phyloP scores from a whole-genome alignment of 441 rosid genomes.

The Lepidium campestre region DNA sequence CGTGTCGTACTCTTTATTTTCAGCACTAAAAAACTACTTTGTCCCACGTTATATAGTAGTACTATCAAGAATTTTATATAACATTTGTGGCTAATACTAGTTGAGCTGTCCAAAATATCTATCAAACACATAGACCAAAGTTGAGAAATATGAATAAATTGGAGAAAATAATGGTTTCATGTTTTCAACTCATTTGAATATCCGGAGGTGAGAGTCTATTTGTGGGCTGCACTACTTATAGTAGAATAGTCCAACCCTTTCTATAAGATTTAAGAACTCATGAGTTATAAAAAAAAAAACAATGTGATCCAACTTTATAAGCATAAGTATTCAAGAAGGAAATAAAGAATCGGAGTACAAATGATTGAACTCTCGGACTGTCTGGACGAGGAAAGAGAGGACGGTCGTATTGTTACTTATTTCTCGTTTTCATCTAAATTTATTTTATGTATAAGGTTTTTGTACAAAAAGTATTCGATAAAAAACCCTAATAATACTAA shows the following conservation, averaged over 20 bases:
- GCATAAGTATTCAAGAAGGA: neutral
- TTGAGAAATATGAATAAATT: neutral
- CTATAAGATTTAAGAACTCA: too few relatives aligned
- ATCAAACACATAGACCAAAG: conserved; percentile 25
- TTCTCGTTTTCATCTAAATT: too few relatives aligned
- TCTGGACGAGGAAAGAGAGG: neutral
- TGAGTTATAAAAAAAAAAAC: too few relatives aligned
- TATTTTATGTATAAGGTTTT: too few relatives aligned
- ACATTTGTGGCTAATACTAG: conserved; percentile 21
- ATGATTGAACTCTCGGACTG: conserved; percentile 2
- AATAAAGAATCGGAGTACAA: neutral
- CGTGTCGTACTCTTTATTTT: conserved; percentile 2
- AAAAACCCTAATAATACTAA: too few relatives aligned
- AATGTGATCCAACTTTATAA: conserved; percentile 15
- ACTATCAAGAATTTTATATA: neutral
- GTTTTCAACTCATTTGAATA: too few relatives aligned
- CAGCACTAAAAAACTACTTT: neutral
- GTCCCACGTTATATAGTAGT: too few relatives aligned
- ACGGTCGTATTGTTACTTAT: too few relatives aligned
- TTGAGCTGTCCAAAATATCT: conserved; percentile 41
- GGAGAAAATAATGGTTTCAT: neutral
- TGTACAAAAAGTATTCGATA: too few relatives aligned
- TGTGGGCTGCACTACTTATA: too few relatives aligned
- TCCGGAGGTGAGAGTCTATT: too few relatives aligned
- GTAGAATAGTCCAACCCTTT: too few relatives aligned